Conservation (phyloP, 73 alveolate genomes). For the Paraurostyla sp. region DNA sequence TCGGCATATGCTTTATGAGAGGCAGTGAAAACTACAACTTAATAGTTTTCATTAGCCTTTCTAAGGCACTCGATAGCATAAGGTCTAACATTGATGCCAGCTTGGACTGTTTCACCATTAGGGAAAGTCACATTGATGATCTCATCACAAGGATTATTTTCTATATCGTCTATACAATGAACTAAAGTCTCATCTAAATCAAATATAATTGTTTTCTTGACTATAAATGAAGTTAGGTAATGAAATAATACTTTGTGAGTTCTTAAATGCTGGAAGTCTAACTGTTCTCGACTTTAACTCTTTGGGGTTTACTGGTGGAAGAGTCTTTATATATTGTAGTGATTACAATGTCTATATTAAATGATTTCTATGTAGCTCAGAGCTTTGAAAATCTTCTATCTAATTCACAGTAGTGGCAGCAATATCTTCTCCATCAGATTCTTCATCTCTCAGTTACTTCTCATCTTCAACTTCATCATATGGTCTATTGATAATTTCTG, state of each 20-base stretch:
- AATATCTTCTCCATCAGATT: background rate
- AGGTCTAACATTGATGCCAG: slow-evolving; percentile 88
- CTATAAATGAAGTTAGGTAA: background rate
- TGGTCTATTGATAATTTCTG: background rate
- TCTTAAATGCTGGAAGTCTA: slow-evolving; percentile 51
- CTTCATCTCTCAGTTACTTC: slow-evolving; percentile 29
- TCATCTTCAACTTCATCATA: background rate
- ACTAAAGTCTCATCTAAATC: slow-evolving; percentile 93
- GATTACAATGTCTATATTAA: slow-evolving; percentile 49
- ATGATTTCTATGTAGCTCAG: slow-evolving; percentile 62
- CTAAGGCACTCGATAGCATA: slow-evolving; percentile 80
- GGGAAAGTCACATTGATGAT: slow-evolving; percentile 76
- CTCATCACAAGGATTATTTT: slow-evolving; percentile 64
- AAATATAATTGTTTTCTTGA: slow-evolving; percentile 78
- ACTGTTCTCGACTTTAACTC: slow-evolving; percentile 56
- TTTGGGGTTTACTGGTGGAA: slow-evolving; percentile 24
- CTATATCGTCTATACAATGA: slow-evolving; percentile 81
- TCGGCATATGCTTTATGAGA: slow-evolving; percentile 86
- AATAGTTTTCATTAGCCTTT: slow-evolving; percentile 77
- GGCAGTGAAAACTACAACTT: slow-evolving; percentile 89
- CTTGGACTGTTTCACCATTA: slow-evolving; percentile 77
- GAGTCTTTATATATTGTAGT: slow-evolving; percentile 51
- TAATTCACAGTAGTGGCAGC: background rate
- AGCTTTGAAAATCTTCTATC: slow-evolving; percentile 32
- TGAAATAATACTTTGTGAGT: background rate